Percentiles rank a stretch among this genome's conserved stretches.
Conservation (phyloP, 352 stramenopile genomes). For the Phytophthora foliorum region DNA sequence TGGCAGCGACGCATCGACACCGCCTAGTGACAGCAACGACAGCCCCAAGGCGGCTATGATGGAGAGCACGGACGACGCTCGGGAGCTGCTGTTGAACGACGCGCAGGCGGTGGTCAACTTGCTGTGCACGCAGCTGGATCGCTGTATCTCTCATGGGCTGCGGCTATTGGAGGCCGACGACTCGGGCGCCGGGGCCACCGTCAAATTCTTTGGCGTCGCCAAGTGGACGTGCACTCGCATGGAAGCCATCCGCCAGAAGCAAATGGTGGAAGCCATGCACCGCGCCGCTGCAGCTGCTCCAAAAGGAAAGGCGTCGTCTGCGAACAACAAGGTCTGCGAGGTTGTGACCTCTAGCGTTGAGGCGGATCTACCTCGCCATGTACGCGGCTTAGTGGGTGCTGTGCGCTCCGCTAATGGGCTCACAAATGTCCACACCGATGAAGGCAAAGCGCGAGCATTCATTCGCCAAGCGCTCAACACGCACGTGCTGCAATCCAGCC, state of each 20-base stretch:
- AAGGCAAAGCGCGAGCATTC: slow-evolving; percentile 84
- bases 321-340: slow-evolving; percentile 60
- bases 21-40: slow-evolving; percentile 22
- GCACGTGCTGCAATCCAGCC: slow-evolving; percentile 74
- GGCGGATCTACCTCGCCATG: slow-evolving; percentile 69
- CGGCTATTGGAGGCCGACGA: slow-evolving; percentile 61
- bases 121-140: slow-evolving; percentile 79
- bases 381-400: slow-evolving; percentile 75
- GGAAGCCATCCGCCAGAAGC: slow-evolving; percentile 74
- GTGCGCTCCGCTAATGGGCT: slow-evolving; percentile 67
- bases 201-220: slow-evolving; percentile 89
- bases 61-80: slow-evolving; percentile 79
- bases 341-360: slow-evolving; percentile 81
- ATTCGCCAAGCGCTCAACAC: slow-evolving; percentile 87
- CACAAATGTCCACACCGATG: slow-evolving; percentile 73
- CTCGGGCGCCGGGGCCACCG: slow-evolving; percentile 54
- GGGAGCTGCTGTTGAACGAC: slow-evolving; percentile 77
- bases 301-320: slow-evolving; percentile 17
- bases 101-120: slow-evolving; percentile 73
- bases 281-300: slow-evolving; percentile 29
- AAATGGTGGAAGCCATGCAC: slow-evolving; percentile 77
- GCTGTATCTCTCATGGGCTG: slow-evolving; percentile 74
- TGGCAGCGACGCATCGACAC: slow-evolving; percentile 4
- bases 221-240: slow-evolving; percentile 90
- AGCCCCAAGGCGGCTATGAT: slow-evolving; percentile 60